Percentiles rank a stretch among this genome's conserved stretches.
Evolutionary conservation across 2,329 filamentous ascomycete genomes (phyloP).

Genomic region (Chaetomiaceae sp.): DNA sequence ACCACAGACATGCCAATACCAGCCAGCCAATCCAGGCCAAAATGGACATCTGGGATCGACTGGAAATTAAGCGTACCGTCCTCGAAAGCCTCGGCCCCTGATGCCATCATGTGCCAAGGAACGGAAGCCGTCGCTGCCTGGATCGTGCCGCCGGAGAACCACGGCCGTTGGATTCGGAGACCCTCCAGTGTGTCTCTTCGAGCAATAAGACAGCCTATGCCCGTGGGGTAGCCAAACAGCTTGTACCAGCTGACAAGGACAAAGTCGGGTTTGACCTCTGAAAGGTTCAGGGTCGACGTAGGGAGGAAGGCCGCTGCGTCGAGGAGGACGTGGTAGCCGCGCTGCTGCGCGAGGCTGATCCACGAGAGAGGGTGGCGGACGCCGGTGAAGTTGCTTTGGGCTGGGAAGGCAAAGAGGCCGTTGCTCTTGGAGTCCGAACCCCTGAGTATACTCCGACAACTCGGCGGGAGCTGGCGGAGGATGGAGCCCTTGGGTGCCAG

Average conservation of each 20-base stretch:
- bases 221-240: conserved; percentile 40
- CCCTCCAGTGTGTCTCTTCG: conserved; percentile 31
- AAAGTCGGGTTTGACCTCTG: conserved; percentile 36
- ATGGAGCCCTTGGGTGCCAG: conserved; percentile 20
- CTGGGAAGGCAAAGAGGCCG: conserved; percentile 43
- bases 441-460: background rate
- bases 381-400: conserved; percentile 44
- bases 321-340: conserved; percentile 39
- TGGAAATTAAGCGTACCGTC: conserved; percentile 41
- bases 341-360: conserved; percentile 34
- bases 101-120: conserved; percentile 32
- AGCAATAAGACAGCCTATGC: conserved; percentile 38
- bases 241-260: conserved; percentile 41
- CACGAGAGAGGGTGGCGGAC: conserved; percentile 39
- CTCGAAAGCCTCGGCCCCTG: conserved; percentile 34
- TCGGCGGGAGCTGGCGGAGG: background rate
- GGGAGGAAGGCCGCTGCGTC: conserved; percentile 40
- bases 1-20: conserved; percentile 30
- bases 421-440: background rate
- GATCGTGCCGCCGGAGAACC: conserved; percentile 40
- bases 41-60: conserved; percentile 36
- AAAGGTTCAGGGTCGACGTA: conserved; percentile 35
- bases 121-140: conserved; percentile 31
- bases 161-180: conserved; percentile 34
- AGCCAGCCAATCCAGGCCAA: conserved; percentile 36